Base-by-base conservation (phyloP, 1,284 basidiomycete genomes). In the Apiotrichum montevideense region DNA sequence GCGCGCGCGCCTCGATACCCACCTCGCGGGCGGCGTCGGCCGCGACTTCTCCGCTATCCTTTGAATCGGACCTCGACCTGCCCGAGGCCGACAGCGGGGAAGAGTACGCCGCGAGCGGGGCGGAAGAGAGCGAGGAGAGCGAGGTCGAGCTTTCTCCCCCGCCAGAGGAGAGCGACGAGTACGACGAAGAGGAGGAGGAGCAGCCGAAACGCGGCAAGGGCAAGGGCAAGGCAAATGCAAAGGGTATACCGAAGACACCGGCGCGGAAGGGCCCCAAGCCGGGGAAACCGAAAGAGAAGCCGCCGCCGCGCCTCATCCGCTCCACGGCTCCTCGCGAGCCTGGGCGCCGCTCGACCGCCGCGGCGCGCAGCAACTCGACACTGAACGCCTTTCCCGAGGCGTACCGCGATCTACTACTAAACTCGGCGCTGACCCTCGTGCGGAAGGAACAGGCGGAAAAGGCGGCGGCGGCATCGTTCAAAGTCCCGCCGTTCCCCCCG, bases 21-120 rank as follows among this genome's bases (percentile, higher is more conserved):
- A 29, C 48, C n/a, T 61, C 14, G 52, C 47, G 35, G 49, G 67
- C 37, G 13, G 62, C 66, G 3, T 55, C 62, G 9, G 66, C 62
- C 13, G 57, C 33, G 34, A 39, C 11, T 40, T 41, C n/a, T 3
- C 15, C 32, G 35, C n/a, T 29, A 29, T 41, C 37, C 9, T 46
- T 41, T 39, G 54, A 51, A n/a, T 29, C n/a, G n/a, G 54, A 46
- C 21, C n/a, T 41, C 41, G 47, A 50, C 35, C 35, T 46, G n/a
- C 52, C 32, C 21, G 15, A 40, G 21, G 39, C 15, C 40, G 48
- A 55, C 46, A 40, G 43, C 4, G 46, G 37, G 39, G 56, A 40
- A 34, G 46, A 47, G 40, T 39, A 50, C 45, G 44, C 10, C 40
- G 45, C 32, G 32, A 11, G n/a, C 33, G 45, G 46, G 13, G 33